phyloP scores from a whole-genome alignment of 371 early-diverging fungal species.

The Apophysomyces trapeziformis region DNA sequence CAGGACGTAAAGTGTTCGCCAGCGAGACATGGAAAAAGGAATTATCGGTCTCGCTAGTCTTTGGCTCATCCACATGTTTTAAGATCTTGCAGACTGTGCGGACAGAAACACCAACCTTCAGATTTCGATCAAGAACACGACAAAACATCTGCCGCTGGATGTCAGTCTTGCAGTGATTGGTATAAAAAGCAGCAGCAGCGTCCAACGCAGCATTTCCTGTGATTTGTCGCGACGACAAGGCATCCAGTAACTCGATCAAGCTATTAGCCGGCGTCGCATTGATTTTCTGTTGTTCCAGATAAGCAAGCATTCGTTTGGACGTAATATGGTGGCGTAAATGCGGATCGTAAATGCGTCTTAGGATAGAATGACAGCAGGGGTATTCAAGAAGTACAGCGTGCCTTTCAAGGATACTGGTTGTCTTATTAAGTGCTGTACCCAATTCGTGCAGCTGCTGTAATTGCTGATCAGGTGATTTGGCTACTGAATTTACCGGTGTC shows the following conservation, averaged over 20 bases:
- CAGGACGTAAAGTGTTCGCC: slow-evolving; percentile 25
- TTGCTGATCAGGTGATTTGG: slow-evolving; percentile 19
- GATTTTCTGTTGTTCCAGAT: slow-evolving; percentile 16
- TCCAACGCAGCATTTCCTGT: slow-evolving; percentile 48
- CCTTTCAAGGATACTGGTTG: slow-evolving; percentile 38
- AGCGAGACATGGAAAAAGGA: slow-evolving; percentile 40
- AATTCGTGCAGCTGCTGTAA: slow-evolving; percentile 39
- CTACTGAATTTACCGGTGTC: too few species aligned
- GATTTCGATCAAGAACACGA: slow-evolving; percentile 57
- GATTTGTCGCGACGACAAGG: slow-evolving; percentile 50
- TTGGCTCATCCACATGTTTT: slow-evolving; percentile 9
- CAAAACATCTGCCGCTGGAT: slow-evolving; percentile 43
- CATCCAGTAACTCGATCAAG: slow-evolving; percentile 36
- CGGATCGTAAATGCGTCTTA: slow-evolving; percentile 59
- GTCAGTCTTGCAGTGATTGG: slow-evolving; percentile 25
- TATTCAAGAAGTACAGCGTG: slow-evolving; percentile 32
- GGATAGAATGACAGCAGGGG: slow-evolving; percentile 38
- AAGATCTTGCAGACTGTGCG: slow-evolving; percentile 36
- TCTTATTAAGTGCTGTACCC: slow-evolving; percentile 35
- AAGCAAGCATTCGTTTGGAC: slow-evolving; percentile 29
- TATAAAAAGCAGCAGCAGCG: slow-evolving; percentile 45
- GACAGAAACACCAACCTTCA: slow-evolving; percentile 57
- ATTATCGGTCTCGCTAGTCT: not conserved
- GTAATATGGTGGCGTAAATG: slow-evolving; percentile 41
- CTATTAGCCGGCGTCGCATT: not conserved